Evolutionary conservation across 2,329 filamentous ascomycete genomes (phyloP), one percentile per base, ranked within the genome.

Genomic region (Fusarium kyushuense): DNA sequence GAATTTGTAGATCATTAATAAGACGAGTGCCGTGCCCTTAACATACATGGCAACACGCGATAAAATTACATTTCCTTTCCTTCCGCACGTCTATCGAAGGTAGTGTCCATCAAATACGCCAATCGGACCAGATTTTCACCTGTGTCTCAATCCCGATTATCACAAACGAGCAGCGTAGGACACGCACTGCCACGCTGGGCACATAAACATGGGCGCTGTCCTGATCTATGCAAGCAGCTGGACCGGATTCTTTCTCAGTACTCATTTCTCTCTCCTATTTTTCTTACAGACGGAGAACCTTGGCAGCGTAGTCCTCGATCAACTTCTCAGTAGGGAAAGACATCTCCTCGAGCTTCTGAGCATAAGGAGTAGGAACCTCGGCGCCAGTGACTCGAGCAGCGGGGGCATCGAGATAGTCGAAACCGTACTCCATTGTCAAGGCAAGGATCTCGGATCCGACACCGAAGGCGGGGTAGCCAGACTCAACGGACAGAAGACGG

Each of bases 361-460:
- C 95, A 79, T 99, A 98, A 36, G 96, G 96, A 10, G 96, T 99
- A 49, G 96, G 96, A 14, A 99, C 96, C 80, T 99, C 96, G 70
- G 96, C 95, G 79, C 96, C 96, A 62, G 96, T 98, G 76, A 99
- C 90, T 81, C 96, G 91, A 81, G 95, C 92, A 65, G 94, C 96
- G 47, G 96, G 96, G 58, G 94, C 93, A 77, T 97, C 90, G 71
- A 99, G 91, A 85, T 97, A 98, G 84, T 99, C 96, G 78, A 98
- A 99, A 69, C 89, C 94, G 81, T 98, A 99, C 84, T 99, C 96
- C 91, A 97, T 97, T 68, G 93, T 90, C 64, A 97, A 86, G 63
- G 96, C 96, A 69, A 99, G 88, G 75, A 99, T 94, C 84, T 99
- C 96, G 59, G 95, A 88, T 62, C 90, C 88, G 73, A 99, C 93